A percentile compares a stretch with the other conserved stretches of the same genome.
Evolutionary conservation across 2,329 filamentous ascomycete species (phyloP).

Genomic region (Parafenestella ontariensis): DNA sequence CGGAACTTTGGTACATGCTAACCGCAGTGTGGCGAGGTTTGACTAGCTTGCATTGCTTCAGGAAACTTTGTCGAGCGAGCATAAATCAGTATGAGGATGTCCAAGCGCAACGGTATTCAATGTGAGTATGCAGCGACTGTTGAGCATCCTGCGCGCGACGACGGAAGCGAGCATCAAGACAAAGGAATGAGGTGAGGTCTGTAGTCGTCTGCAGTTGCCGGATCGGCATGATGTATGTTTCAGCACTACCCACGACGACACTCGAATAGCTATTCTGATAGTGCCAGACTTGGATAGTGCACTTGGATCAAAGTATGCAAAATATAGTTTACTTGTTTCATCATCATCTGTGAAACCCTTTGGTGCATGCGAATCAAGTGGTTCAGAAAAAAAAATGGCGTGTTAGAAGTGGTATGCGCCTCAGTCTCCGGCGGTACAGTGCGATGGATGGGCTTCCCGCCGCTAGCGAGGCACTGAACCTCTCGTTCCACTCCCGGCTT

Average conservation of each 20-base stretch:
- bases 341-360: not conserved
- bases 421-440: constrained; percentile 9
- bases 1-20: not conserved
- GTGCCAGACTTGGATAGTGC: not conserved
- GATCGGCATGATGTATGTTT: constrained; percentile 1
- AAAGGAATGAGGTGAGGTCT: not conserved
- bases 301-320: not conserved
- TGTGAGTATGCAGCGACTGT: not conserved
- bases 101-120: not conserved
- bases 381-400: constrained; percentile 6
- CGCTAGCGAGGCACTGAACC: constrained; percentile 9
- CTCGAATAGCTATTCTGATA: not conserved
- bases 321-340: not conserved
- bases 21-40: not conserved
- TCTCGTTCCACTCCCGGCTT: constrained; percentile 10
- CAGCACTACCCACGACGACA: not conserved
- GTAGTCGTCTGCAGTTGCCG: not conserved
- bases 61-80: not conserved
- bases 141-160: not conserved
- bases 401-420: constrained; percentile 4
- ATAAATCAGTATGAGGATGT: not conserved
- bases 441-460: constrained; percentile 15
- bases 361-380: not conserved
- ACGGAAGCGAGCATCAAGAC: not conserved
- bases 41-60: not conserved